These are phyloP conservation scores for Cryptococcus sp. DNA, from an alignment of 1,284 basidiomycete genomes.

Conservation along the genomic window DNA sequence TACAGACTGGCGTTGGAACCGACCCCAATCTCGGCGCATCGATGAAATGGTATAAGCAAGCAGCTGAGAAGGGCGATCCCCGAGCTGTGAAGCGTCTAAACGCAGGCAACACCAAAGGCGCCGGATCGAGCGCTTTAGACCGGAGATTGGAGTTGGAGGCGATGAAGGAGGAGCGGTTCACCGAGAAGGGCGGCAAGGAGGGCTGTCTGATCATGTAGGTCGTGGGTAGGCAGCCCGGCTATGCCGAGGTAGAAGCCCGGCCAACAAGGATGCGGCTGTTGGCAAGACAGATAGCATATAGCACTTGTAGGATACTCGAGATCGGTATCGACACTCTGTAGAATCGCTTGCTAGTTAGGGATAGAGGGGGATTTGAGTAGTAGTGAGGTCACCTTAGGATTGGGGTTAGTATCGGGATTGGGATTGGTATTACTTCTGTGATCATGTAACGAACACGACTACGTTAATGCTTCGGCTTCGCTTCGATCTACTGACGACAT, in stretches of 20 bases:
- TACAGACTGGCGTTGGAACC: conserved; percentile 77
- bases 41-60: conserved; percentile 80
- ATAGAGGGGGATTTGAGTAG: not conserved
- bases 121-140: conserved; percentile 37
- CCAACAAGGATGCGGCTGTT: not conserved
- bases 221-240: not conserved
- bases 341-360: not conserved
- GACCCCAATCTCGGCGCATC: conserved; percentile 68
- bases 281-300: not conserved
- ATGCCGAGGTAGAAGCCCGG: not conserved
- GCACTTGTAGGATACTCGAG: too few species aligned
- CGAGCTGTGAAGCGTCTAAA: conserved; percentile 81
- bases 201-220: conserved; percentile 80
- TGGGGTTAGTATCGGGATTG: too few species aligned
- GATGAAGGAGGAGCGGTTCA: conserved; percentile 41
- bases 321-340: not conserved
- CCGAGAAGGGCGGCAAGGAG: conserved; percentile 56
- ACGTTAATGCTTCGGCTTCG: too few species aligned
- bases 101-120: conserved; percentile 45
- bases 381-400: too few species aligned
- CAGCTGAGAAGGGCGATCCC: conserved; percentile 92
- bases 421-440: too few species aligned
- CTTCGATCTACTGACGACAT: too few species aligned
- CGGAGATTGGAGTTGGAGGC: conserved; percentile 47
- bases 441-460: too few species aligned